Base-by-base conservation (phyloP, 2,329 filamentous ascomycete genomes). In the Acephala macrosclerotiorum region DNA sequence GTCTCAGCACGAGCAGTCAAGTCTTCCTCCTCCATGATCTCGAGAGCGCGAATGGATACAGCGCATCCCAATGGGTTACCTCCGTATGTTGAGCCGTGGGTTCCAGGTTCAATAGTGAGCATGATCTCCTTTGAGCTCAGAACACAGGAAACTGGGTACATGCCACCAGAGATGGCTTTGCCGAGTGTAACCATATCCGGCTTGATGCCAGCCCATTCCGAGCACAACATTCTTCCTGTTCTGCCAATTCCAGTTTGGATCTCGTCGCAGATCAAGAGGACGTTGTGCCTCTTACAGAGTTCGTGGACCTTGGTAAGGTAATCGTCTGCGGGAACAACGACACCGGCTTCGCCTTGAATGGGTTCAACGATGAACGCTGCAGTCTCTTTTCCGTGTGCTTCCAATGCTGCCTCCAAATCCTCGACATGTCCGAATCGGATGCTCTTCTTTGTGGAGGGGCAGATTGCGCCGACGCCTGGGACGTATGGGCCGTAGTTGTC, bases 71-170 rank as follows among this genome's bases (percentile, higher is more conserved):
- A 85, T 20, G 96, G 96, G 81, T 99, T 99, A 59, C 96, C 96
- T 68, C 96, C 96, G 76, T 98, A 99, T n/a, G 96, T 99, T 49
- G 93, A 97, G 58, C 96, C 96, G 80, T 99, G 96, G 29, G 96
- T 98, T 66, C 96, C 96, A 29, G 96, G 93, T 84, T 99, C 96
- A 70, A 99, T 85, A 11, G 95, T 96, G 71, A 97, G 87, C 94
- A 99, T 97, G 70, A 98, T 85, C 64, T 97, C 94, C 81, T 91
- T 94, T 74, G 89, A 89, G 68, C 91, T 91, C 60, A 99, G 85
- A 58, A 99, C 94, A 74, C 91, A 94, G 68, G 94, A 97, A 65
- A 99, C 96, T n/a, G 96, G 96, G 81, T 99, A 99, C 91, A 98
- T 96, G 79, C 96, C 96, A 70, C 96, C 96, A 38, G 94, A 97